Evolutionary conservation across 768 basidiomycete species (phyloP).

Genomic region (Clavulina sp.): DNA sequence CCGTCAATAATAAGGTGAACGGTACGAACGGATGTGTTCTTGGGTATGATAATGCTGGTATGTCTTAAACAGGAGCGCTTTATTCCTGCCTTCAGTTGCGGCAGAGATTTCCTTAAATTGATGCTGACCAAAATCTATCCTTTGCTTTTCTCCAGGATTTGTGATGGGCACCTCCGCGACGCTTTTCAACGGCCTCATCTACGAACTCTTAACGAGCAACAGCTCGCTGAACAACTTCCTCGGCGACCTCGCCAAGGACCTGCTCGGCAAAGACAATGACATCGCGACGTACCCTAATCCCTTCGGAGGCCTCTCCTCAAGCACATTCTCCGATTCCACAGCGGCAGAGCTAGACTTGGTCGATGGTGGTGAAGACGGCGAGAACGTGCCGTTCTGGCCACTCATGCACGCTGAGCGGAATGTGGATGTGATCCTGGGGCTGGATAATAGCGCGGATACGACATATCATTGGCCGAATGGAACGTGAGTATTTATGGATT

Average conservation of each 20-base stretch:
- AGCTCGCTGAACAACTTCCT: background rate
- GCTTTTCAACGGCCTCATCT: background rate
- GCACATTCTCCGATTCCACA: background rate
- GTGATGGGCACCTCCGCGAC: constrained; percentile 19
- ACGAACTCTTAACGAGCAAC: background rate
- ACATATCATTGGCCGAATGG: constrained; percentile 1
- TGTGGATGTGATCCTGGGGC: constrained; percentile 1
- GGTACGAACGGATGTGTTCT: constrained; percentile 16
- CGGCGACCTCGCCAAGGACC: background rate
- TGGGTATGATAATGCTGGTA: constrained; percentile 17
- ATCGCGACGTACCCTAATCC: background rate
- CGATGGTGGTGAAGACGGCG: background rate
- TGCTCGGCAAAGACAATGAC: background rate
- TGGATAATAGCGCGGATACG: background rate
- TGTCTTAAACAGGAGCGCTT: background rate
- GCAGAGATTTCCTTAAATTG: no score
- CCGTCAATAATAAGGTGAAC: constrained; percentile 19
- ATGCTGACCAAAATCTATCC: background rate
- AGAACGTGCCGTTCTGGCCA: background rate
- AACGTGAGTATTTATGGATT: background rate
- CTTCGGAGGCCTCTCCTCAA: background rate
- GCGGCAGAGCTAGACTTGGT: background rate
- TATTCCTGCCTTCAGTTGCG: no score
- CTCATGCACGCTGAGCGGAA: background rate
- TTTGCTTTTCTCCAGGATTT: constrained; percentile 11